Conservation (phyloP, 805 yeast genomes). For the Ogataea ganodermae region DNA sequence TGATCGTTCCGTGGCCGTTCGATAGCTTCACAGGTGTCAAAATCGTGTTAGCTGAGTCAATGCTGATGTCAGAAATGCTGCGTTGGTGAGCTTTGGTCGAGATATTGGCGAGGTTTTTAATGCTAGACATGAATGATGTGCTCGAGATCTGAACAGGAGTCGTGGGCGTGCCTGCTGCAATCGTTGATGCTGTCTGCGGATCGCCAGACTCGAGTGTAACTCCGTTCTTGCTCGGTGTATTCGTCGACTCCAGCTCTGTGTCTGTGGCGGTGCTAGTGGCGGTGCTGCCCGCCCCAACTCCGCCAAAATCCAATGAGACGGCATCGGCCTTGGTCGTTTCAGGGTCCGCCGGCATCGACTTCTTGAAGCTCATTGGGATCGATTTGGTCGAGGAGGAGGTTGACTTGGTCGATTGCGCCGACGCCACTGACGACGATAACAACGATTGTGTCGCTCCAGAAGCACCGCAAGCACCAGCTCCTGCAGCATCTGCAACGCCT, state of each 20-base stretch:
- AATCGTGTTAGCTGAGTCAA: constrained; percentile 18
- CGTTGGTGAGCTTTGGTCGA: constrained; percentile 21
- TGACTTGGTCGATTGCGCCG: constrained; percentile 23
- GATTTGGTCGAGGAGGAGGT: constrained; percentile 22
- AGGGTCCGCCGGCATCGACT: constrained; percentile 53
- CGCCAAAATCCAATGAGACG: constrained; percentile 32
- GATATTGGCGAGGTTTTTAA: constrained; percentile 25
- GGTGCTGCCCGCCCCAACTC: not conserved
- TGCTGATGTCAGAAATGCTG: constrained; percentile 22
- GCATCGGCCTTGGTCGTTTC: constrained; percentile 54
- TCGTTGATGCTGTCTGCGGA: constrained; percentile 2
- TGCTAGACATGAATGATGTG: constrained; percentile 24
- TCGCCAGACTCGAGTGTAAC: too few species aligned
- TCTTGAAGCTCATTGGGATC: constrained; percentile 25
- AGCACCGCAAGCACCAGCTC: not conserved
- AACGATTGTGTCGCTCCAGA: constrained; percentile 6
- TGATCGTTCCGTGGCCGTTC: constrained; percentile 6
- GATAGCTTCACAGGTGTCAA: constrained; percentile 15
- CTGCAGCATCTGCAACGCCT: not conserved
- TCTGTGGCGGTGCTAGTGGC: constrained; percentile 14
- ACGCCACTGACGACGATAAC: constrained; percentile 27
- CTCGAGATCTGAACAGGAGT: constrained; percentile 17
- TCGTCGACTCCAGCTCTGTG: constrained; percentile 1
- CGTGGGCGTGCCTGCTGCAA: constrained; percentile 22
- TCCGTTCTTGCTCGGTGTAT: too few species aligned